phyloP scores from a whole-genome alignment of 768 basidiomycete genomes.

The Zangia roseola region DNA sequence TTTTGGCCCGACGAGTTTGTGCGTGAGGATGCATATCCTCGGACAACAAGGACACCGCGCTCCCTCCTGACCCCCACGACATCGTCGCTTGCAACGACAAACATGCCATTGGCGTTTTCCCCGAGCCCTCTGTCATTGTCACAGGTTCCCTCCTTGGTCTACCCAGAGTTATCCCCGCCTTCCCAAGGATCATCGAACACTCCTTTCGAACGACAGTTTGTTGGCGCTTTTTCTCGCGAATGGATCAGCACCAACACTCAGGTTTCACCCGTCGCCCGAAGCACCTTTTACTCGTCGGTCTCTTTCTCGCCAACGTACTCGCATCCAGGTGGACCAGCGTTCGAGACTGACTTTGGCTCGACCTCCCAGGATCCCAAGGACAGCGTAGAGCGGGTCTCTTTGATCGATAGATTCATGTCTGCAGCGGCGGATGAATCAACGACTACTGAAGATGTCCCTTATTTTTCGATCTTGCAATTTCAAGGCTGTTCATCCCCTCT shows the following conservation, averaged over 20 bases:
- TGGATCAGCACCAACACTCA: conserved; percentile 18
- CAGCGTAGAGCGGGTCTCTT: conserved; percentile 17
- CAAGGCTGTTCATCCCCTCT: conserved; percentile 22
- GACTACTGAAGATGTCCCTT: background rate
- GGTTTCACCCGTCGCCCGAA: conserved; percentile 25
- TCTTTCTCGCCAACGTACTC: conserved; percentile 7
- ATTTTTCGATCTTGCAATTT: conserved; percentile 1
- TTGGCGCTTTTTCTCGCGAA: conserved; percentile 14
- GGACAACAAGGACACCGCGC: conserved; percentile 6
- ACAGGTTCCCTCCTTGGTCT: conserved; percentile 14
- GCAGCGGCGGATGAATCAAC: conserved; percentile 18
- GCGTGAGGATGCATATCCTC: background rate
- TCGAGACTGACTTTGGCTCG: background rate
- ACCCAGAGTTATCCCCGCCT: conserved; percentile 29
- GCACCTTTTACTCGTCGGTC: background rate
- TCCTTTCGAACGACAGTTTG: conserved; percentile 32
- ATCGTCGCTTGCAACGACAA: conserved; percentile 7
- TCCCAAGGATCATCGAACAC: conserved; percentile 24
- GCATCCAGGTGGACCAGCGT: background rate
- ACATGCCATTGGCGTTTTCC: conserved; percentile 20
- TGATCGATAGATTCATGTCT: conserved; percentile 30
- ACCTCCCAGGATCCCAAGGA: conserved; percentile 8
- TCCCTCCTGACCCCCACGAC: conserved; percentile 10
- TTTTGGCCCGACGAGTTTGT: background rate
- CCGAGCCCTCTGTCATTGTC: conserved; percentile 28